Evolutionary conservation across 2,329 filamentous ascomycete genomes (phyloP).

Genomic region (Elsinoe fawcettii): DNA sequence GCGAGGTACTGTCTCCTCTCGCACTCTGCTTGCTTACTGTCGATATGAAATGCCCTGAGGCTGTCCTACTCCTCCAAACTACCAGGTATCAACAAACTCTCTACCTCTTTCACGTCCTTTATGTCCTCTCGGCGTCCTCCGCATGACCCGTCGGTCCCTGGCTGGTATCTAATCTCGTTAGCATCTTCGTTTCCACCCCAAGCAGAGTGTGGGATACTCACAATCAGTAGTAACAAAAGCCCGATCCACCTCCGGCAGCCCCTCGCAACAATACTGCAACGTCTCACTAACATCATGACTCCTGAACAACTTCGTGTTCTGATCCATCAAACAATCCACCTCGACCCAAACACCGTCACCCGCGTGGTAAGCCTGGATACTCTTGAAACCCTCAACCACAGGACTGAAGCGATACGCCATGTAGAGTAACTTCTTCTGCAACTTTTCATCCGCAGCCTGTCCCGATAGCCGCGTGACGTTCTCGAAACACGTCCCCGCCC

Average conservation of each 20-base stretch:
- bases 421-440: constrained; percentile 51
- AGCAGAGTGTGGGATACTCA: constrained; percentile 26
- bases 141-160: constrained; percentile 38
- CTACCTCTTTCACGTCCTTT: not conserved
- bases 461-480: constrained; percentile 54
- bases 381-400: constrained; percentile 32
- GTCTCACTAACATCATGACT: constrained; percentile 56
- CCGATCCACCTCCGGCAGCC: constrained; percentile 45
- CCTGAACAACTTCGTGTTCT: constrained; percentile 44
- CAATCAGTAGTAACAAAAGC: constrained; percentile 47
- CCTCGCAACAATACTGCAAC: constrained; percentile 55
- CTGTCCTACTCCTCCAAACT: not conserved
- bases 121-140: constrained; percentile 23
- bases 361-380: constrained; percentile 48
- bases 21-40: not conserved
- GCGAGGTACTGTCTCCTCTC: not conserved
- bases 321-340: constrained; percentile 51
- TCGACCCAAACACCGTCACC: constrained; percentile 58
- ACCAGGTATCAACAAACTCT: too few relatives aligned
- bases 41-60: not conserved
- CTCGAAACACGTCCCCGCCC: constrained; percentile 54
- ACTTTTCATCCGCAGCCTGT: constrained; percentile 45
- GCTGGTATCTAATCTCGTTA: constrained; percentile 27
- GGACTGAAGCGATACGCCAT: constrained; percentile 44
- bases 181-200: not conserved